Percentiles rank a stretch among this genome's conserved stretches.
phyloP scores from a whole-genome alignment of 306 rosid species.

The barrel medic (Medicago truncatula) region MtrunA17r5.0-ANR NC_053049.1:27494501-27495000 shows the following conservation, averaged over 20 bases:
- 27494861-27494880: not conserved
- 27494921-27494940: constrained; percentile 13
- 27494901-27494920: constrained; percentile 2
- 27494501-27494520: not conserved
- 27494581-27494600: too few relatives aligned
- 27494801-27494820: constrained; percentile 16
- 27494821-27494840: constrained; percentile 8
- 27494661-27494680: too few relatives aligned
- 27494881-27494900: not conserved
- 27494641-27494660: too few relatives aligned
- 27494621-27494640: too few relatives aligned
- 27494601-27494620: too few relatives aligned
- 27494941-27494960: constrained; percentile 15
- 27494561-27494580: too few relatives aligned
- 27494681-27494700: too few relatives aligned
- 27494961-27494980: constrained; percentile 7
- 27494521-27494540: not conserved
- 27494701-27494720: too few relatives aligned
- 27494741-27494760: constrained; percentile 46
- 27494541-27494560: too few relatives aligned
- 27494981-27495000: not conserved
- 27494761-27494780: constrained; percentile 37
- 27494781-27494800: constrained; percentile 34
- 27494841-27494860: constrained; percentile 33
- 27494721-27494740: constrained; percentile 29